Percentiles rank a stretch among this genome's conserved stretches.
Conservation (phyloP, 176 grass and related monocot genomes). For the Raddia guianensis region DNA sequence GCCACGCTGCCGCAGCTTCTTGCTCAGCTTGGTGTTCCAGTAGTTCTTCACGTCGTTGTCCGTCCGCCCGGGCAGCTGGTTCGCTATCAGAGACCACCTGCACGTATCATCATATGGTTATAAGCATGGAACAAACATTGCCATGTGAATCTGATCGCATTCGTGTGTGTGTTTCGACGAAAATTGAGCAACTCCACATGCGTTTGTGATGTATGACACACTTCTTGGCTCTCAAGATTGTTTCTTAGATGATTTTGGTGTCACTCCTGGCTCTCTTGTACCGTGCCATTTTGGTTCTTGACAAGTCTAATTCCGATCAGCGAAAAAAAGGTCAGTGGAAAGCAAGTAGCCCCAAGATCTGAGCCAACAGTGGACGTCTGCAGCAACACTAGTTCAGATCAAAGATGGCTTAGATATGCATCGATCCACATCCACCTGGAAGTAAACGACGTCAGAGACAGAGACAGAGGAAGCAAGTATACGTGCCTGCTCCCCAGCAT, state of each 20-base stretch:
- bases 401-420: no score
- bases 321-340: no score
- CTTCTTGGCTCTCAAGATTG: no score
- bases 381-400: not conserved
- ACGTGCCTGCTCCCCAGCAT: conserved; percentile 84
- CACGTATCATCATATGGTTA: not conserved
- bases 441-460: not conserved
- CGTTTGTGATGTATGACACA: no score
- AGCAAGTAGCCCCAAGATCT: not conserved
- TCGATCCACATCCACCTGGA: no score
- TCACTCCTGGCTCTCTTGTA: no score
- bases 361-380: not conserved
- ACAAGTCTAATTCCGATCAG: not conserved
- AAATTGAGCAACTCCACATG: no score
- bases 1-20: conserved; percentile 82
- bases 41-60: conserved; percentile 99
- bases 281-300: not conserved
- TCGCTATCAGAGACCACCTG: conserved; percentile 98
- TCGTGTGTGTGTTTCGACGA: no score
- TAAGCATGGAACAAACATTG: no score
- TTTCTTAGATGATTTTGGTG: no score
- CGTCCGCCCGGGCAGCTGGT: conserved; percentile 85
- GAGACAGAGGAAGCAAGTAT: not conserved
- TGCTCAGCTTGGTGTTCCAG: conserved; percentile 99
- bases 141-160: no score